Percentiles rank a stretch among this genome's conserved stretches.
phyloP scores from a whole-genome alignment of 345 rosid species.

The Boechera stricta region DNA sequence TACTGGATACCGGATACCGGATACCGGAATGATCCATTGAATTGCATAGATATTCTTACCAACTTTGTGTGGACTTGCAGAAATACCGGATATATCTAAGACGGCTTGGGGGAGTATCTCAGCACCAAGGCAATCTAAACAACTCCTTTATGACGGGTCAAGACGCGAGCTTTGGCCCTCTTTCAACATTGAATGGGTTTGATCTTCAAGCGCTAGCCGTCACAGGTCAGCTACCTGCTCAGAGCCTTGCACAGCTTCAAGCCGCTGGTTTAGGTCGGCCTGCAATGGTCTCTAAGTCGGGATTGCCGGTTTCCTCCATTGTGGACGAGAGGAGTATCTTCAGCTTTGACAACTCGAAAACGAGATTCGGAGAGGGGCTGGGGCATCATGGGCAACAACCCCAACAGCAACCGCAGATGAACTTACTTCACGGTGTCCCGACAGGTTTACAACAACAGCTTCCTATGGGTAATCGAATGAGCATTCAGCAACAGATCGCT shows the following conservation, averaged over 20 bases:
- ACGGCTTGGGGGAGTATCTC: constrained; percentile 91
- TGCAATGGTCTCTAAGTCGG: constrained; percentile 57
- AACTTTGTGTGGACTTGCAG: constrained; percentile 49
- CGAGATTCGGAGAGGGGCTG: constrained; percentile 73
- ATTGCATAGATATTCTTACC: constrained; percentile 8
- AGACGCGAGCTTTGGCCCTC: constrained; percentile 66
- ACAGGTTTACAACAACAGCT: constrained; percentile 66
- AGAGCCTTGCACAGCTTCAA: constrained; percentile 90
- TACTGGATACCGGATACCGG: neutral
- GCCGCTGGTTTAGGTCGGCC: constrained; percentile 81
- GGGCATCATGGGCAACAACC: constrained; percentile 55
- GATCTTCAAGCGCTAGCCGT: constrained; percentile 88
- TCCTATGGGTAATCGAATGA: constrained; percentile 43
- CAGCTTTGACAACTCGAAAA: constrained; percentile 78
- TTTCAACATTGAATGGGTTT: constrained; percentile 68
- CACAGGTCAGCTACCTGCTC: constrained; percentile 82
- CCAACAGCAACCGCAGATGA: constrained; percentile 46
- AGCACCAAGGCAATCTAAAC: constrained; percentile 61
- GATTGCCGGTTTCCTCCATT: constrained; percentile 51
- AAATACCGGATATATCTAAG: constrained; percentile 94
- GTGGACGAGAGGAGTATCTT: constrained; percentile 84
- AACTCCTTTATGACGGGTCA: constrained; percentile 73
- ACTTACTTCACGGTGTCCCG: constrained; percentile 78
- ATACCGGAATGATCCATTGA: neutral
- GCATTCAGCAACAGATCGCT: constrained; percentile 51